Base-by-base conservation (phyloP, 768 basidiomycete genomes). In the Suillus plorans region DNA sequence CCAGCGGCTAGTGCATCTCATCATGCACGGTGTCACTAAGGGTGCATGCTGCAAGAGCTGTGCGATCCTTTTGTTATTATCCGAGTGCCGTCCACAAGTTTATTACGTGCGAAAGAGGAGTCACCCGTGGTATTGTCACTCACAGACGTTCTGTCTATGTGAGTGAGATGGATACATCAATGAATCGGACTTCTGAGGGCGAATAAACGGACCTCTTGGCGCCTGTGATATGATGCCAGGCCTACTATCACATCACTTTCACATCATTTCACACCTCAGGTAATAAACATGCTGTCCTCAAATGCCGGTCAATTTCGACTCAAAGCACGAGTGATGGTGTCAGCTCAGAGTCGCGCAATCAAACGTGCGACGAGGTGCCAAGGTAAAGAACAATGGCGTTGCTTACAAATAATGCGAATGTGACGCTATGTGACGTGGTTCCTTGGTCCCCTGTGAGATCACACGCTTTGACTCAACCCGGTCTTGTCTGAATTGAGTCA, bases 401-500 rank as follows among this genome's bases (percentile, higher is more conserved):
- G 53, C 53, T 55, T 31, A 55, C 31, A 34, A 53, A 31, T 28
- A 37, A 37, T 37, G 60, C 44, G 18, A 49, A 37, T n/a, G 44
- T 63, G 45, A 39, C 62, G 58, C 41, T 42, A 37, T n/a, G 44
- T 63, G 45, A 39, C 62, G 58, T 59, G 58, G 58, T 59, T 59
- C 58, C 57, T 57, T 57, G n/a, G n/a, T 57, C 57, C 13, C 34
- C 16, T 12, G 55, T 56, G 55, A 58, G 39, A 59, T 59, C 31
- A 22, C 58, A 63, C 58, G 58, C 58, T 63, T 63, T 63, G 63
- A 60, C 57, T 39, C 25, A 18, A 63, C n/a, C 41, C 58, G 60
- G 66, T 64, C 70, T 72, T 74, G 72, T 76, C 74, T 69, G 37
- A 68, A 69, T 76, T 71, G 74, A 77, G 68, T 76, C 76, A 76